These are phyloP conservation scores for Apiospora koreana DNA, from an alignment of 2,329 filamentous ascomycete genomes.

Conservation along the genomic window DNA sequence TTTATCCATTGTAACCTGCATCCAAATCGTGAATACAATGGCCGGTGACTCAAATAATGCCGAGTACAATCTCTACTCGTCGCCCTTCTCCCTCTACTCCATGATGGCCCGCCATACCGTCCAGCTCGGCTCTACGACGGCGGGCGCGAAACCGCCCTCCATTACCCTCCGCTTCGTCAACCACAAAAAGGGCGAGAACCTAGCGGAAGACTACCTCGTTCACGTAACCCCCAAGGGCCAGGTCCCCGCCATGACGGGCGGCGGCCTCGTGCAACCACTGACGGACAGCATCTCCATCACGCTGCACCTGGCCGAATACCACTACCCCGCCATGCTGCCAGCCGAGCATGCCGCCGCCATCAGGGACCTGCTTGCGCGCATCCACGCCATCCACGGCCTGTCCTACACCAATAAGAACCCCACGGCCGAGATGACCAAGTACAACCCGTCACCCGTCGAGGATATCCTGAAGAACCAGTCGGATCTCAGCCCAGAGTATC, in stretches of 20 bases:
- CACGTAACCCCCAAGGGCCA: slow-evolving; percentile 19
- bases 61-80: slow-evolving; percentile 18
- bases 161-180: slow-evolving; percentile 16
- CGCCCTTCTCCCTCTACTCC: slow-evolving; percentile 22
- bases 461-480: slow-evolving; percentile 13
- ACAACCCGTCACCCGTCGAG: slow-evolving; percentile 15
- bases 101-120: slow-evolving; percentile 21
- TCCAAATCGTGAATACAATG: slow-evolving; percentile 6
- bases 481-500: slow-evolving; percentile 14
- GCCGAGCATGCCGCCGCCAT: slow-evolving; percentile 10
- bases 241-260: slow-evolving; percentile 20
- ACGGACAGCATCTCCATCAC: slow-evolving; percentile 16
- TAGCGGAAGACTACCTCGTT: slow-evolving; percentile 17
- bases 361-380: slow-evolving; percentile 11
- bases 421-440: slow-evolving; percentile 15
- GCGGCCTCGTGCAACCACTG: slow-evolving; percentile 12
- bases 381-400: slow-evolving; percentile 19
- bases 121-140: slow-evolving; percentile 14
- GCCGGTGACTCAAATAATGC: not conserved
- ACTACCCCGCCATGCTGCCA: slow-evolving; percentile 18
- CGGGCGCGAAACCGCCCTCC: slow-evolving; percentile 7
- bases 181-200: slow-evolving; percentile 17
- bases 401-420: slow-evolving; percentile 16
- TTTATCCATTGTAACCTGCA: not conserved
- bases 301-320: slow-evolving; percentile 16